Base-by-base conservation (phyloP, 2,329 filamentous ascomycete species). In the Alternaria burnsii region DNA sequence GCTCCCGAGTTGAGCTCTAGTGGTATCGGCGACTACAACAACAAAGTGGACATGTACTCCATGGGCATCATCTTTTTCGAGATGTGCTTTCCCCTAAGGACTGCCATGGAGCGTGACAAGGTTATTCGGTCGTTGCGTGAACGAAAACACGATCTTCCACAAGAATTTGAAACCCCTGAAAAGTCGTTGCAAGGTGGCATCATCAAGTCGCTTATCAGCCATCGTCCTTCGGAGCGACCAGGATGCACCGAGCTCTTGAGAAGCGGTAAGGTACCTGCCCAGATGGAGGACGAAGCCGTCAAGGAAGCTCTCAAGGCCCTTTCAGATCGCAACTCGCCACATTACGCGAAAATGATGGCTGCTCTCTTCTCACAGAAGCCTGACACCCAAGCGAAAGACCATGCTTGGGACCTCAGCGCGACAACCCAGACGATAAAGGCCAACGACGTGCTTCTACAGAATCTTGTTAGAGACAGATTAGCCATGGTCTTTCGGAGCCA, bases 41-140 rank as follows among this genome's bases (percentile, higher is more conserved):
- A 92, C 58, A 98, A 97, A 78, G 94, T 98, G 1, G 95, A 99
- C 86, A 98, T 99, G 94, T 99, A 95, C 76, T 97, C 94, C 0
- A 84, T 99, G 42, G 95, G 95, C 0, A 91, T 99, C 65, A 98
- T 99, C 58, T 97, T 99, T 80, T 98, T 97, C 69, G 95, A 99
- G 79, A 99, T 99, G 95, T 96, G 91, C 72, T 83, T 87, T 66
- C 81, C 85, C 4, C 78, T 90, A 44, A 81, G 81, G 18, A 90
- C 88, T 1, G 83, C 81, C 2, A 89, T 89, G 86, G 88, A 90
- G 71, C 82, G 88, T 41, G 85, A 86, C 62, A 80, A 84, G 41
- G 84, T 94, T 4, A 83, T 97, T 28, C 86, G 90, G 53, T 82
- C 86, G 55, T 84, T 97, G 42, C 87, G 92, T 46, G 85, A 88